phyloP scores from a whole-genome alignment of 805 yeast species.

The Lipomyces yamanashiensis region DNA sequence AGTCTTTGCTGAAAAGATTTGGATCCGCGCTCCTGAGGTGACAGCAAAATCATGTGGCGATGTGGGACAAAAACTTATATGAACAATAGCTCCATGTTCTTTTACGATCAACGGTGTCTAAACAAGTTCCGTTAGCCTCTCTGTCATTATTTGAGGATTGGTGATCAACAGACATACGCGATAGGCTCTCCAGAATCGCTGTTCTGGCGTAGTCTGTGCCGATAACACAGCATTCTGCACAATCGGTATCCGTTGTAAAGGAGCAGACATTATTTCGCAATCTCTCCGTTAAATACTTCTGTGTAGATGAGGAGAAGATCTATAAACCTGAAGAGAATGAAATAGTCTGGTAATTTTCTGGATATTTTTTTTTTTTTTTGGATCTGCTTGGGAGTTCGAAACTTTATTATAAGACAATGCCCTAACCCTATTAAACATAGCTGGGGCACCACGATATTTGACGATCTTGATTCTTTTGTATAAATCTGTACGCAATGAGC shows the following conservation, averaged over 20 bases:
- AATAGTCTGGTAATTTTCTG: not conserved
- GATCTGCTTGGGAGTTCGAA: slow-evolving; percentile 17
- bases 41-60: slow-evolving; percentile 92
- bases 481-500: not conserved
- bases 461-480: not conserved
- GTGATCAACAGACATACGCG: slow-evolving; percentile 40
- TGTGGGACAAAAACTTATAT: slow-evolving; percentile 83
- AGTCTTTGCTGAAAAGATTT: slow-evolving; percentile 90
- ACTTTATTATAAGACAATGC: not conserved
- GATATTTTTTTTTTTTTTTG: slow-evolving; percentile 14
- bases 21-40: slow-evolving; percentile 88
- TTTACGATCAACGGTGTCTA: slow-evolving; percentile 82
- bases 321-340: too few species aligned
- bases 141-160: too few species aligned
- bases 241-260: slow-evolving; percentile 65
- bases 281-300: not conserved
- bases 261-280: slow-evolving; percentile 67
- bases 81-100: slow-evolving; percentile 90
- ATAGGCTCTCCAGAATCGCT: slow-evolving; percentile 90
- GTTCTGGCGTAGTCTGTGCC: slow-evolving; percentile 86
- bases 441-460: not conserved
- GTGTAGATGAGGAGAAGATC: not conserved
- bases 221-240: slow-evolving; percentile 78
- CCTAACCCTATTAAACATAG: slow-evolving; percentile 1
- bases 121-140: not conserved